These are phyloP conservation scores for Neocatenulostroma microsporum DNA, from an alignment of 2,329 filamentous ascomycete genomes.

Conservation along the genomic window DNA sequence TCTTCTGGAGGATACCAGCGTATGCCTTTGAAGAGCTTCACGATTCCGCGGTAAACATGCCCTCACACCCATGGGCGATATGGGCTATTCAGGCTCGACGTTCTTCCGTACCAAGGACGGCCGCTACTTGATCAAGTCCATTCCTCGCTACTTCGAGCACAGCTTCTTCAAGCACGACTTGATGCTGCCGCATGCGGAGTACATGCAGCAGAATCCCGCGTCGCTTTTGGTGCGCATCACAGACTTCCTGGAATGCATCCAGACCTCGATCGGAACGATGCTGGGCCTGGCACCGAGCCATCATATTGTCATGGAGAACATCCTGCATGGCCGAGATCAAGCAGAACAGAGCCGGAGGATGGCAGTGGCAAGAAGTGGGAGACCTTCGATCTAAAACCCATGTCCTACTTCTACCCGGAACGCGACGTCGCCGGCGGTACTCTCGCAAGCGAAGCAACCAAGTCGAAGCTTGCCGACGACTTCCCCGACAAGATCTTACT, in stretches of 20 bases:
- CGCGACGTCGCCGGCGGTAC: constrained; percentile 59
- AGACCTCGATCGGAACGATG: constrained; percentile 49
- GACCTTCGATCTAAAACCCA: constrained; percentile 66
- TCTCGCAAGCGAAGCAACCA: constrained; percentile 57
- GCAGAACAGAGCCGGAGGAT: constrained; percentile 39
- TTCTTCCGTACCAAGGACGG: constrained; percentile 62
- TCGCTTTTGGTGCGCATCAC: constrained; percentile 64
- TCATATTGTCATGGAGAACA: constrained; percentile 72
- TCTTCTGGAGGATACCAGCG: too few relatives aligned
- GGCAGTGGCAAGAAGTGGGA: constrained; percentile 55
- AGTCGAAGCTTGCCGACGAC: constrained; percentile 57
- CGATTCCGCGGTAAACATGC: constrained; percentile 39
- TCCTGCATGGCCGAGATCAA: constrained; percentile 62
- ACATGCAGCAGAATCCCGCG: constrained; percentile 53
- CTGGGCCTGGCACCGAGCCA: constrained; percentile 58
- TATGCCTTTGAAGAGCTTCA: not conserved
- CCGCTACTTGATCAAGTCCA: constrained; percentile 63
- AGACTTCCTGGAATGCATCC: constrained; percentile 55
- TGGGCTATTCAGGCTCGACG: constrained; percentile 68
- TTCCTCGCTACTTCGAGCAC: constrained; percentile 63
- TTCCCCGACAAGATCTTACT: constrained; percentile 60
- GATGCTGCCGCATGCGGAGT: constrained; percentile 54
- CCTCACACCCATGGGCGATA: constrained; percentile 55
- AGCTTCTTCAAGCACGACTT: constrained; percentile 61
- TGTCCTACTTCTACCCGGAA: constrained; percentile 68